Evolutionary conservation across 306 rosid genomes (phyloP).

Genomic region (Pterocarpus macrocarpus): DNA sequence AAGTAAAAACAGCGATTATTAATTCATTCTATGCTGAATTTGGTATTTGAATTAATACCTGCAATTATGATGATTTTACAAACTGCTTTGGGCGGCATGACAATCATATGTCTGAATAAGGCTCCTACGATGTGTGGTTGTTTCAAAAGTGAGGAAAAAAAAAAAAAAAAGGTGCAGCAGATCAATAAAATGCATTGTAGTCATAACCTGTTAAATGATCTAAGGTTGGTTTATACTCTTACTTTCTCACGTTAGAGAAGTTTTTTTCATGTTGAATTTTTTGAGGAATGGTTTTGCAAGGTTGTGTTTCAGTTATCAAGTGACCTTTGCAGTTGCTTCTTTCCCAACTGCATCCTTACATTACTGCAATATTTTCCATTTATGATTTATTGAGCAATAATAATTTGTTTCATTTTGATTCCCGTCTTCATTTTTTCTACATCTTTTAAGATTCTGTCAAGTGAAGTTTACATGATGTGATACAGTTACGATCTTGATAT

Average conservation of each 20-base stretch:
- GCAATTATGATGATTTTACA: background rate
- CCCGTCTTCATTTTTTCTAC: background rate
- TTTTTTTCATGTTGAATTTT: background rate
- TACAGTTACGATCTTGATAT: constrained; percentile 8
- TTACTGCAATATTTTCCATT: background rate
- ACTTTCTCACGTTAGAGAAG: too few species aligned
- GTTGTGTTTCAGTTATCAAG: background rate
- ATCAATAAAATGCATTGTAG: too few species aligned
- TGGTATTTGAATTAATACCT: background rate
- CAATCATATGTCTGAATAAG: background rate
- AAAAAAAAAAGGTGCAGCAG: too few species aligned
- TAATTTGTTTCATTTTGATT: background rate
- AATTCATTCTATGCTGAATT: background rate
- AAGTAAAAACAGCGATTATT: background rate
- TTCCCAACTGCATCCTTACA: background rate
- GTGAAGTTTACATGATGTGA: background rate
- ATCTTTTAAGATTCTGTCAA: constrained; percentile 6
- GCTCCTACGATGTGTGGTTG: too few species aligned
- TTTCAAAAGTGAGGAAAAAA: too few species aligned
- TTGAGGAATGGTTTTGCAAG: background rate
- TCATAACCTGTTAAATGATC: too few species aligned
- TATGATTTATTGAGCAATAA: background rate
- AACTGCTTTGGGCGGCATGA: background rate
- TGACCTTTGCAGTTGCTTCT: background rate
- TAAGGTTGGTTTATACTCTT: too few species aligned